Conservation (phyloP, 768 basidiomycete genomes). For the Termitomyces sp. region DNA sequence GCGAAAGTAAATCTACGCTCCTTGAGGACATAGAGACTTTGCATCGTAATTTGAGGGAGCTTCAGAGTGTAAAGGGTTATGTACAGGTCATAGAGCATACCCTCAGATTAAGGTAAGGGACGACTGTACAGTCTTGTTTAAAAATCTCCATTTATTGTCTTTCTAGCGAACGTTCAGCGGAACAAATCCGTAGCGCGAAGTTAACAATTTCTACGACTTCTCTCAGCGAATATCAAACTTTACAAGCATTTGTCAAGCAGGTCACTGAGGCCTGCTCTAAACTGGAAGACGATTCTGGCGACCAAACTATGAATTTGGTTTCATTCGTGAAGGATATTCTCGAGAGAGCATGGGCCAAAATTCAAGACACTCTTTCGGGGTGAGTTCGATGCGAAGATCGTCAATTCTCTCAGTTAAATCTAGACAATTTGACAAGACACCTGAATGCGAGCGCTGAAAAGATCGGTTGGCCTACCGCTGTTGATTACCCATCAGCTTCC, state of each 20-base stretch:
- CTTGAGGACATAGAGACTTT: conserved; percentile 81
- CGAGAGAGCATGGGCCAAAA: conserved; percentile 72
- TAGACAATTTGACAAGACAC: conserved; percentile 36
- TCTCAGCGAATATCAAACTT: conserved; percentile 53
- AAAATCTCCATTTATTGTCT: conserved; percentile 9
- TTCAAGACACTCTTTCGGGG: conserved; percentile 64
- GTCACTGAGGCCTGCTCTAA: conserved; percentile 42
- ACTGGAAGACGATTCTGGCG: conserved; percentile 44
- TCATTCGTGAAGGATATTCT: conserved; percentile 59
- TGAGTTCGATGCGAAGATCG: conserved; percentile 30
- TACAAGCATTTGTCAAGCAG: conserved; percentile 59
- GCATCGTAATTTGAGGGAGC: conserved; percentile 72
- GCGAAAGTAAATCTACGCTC: conserved; percentile 54
- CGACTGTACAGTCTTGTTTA: neutral
- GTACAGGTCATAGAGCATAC: conserved; percentile 71
- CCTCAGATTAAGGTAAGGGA: conserved; percentile 64
- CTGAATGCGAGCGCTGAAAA: conserved; percentile 65
- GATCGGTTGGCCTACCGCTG: conserved; percentile 80
- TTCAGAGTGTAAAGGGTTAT: conserved; percentile 75
- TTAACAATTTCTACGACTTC: conserved; percentile 39
- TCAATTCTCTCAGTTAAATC: conserved; percentile 9
- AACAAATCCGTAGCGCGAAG: conserved; percentile 42
- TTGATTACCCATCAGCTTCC: conserved; percentile 57
- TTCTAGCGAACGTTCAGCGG: conserved; percentile 54
- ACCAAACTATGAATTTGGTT: conserved; percentile 57